Percentiles rank a stretch among this genome's conserved stretches.
Conservation (phyloP, 495 filamentous ascomycete species). For the Glonium stellatum region DNA sequence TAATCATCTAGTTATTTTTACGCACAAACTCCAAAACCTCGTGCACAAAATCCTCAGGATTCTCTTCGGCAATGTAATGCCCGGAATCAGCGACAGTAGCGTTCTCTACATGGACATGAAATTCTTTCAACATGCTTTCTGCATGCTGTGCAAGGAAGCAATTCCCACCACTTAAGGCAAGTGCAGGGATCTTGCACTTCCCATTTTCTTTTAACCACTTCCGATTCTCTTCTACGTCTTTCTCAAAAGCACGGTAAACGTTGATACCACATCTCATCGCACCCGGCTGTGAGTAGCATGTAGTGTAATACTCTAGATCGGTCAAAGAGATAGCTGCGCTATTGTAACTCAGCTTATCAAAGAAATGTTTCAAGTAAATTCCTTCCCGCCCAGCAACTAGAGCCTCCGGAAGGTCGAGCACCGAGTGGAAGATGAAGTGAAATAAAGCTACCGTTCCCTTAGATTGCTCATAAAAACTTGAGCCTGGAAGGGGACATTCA, state of each 20-base stretch:
- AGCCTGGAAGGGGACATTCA: constrained; percentile 43
- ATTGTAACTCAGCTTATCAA: constrained; percentile 36
- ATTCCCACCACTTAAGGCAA: constrained; percentile 36
- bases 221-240: constrained; percentile 37
- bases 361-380: constrained; percentile 44
- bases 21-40: constrained; percentile 33
- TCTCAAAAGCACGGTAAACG: constrained; percentile 40
- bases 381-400: constrained; percentile 40
- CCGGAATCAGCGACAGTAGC: too few species aligned
- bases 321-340: constrained; percentile 33
- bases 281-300: constrained; percentile 36
- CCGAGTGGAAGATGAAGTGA: constrained; percentile 44
- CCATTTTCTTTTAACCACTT: constrained; percentile 36
- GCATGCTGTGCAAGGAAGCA: constrained; percentile 27
- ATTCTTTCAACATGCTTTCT: constrained; percentile 34
- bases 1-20: constrained; percentile 3
- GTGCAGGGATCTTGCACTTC: constrained; percentile 36
- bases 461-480: constrained; percentile 27
- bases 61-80: constrained; percentile 41
- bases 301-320: constrained; percentile 39
- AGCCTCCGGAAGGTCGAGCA: constrained; percentile 38
- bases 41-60: constrained; percentile 37
- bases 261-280: constrained; percentile 39
- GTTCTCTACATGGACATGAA: constrained; percentile 32
- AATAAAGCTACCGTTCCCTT: constrained; percentile 25